Evolutionary conservation across 1,139 yeast genomes (phyloP).

Genomic region (Komagataea norvegica): DNA sequence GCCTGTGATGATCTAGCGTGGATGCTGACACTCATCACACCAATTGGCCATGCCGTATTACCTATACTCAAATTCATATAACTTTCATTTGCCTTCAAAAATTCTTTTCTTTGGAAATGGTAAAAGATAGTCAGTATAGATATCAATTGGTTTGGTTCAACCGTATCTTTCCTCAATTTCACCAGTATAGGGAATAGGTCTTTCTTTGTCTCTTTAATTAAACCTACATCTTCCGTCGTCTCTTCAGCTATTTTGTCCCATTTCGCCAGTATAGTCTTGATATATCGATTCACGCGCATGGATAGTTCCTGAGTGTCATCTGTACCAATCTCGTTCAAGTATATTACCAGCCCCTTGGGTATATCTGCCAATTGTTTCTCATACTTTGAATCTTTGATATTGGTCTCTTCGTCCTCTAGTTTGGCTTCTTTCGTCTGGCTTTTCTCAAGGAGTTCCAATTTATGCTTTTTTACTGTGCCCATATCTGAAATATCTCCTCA

Average conservation of each 20-base stretch:
- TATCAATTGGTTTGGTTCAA: conserved; percentile 44
- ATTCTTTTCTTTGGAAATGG: conserved; percentile 53
- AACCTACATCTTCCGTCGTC: conserved; percentile 11
- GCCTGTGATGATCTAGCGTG: conserved; percentile 44
- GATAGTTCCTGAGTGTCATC: conserved; percentile 1
- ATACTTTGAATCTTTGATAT: conserved; percentile 6
- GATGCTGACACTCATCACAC: conserved; percentile 74
- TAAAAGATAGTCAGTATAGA: conserved; percentile 58
- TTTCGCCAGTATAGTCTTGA: conserved; percentile 40
- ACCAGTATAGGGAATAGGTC: conserved; percentile 59
- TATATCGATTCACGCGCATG: conserved; percentile 43
- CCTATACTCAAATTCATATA: conserved; percentile 80
- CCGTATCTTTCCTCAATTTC: conserved; percentile 45
- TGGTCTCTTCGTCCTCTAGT: conserved; percentile 7
- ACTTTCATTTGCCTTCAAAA: conserved; percentile 56
- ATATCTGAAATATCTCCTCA: too few species aligned
- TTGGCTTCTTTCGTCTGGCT: conserved; percentile 1
- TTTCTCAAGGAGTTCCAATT: conserved; percentile 4
- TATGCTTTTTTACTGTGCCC: conserved; percentile 5
- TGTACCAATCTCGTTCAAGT: conserved; percentile 15
- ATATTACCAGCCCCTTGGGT: conserved; percentile 24
- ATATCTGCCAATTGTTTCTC: conserved; percentile 15
- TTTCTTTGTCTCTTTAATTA: conserved; percentile 49
- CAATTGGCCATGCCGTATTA: conserved; percentile 91
- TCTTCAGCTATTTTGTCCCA: conserved; percentile 39